A percentile compares a stretch with the other conserved stretches of the same genome.
phyloP scores from a whole-genome alignment of 768 basidiomycete genomes.

The Suillus subalutaceus region DNA sequence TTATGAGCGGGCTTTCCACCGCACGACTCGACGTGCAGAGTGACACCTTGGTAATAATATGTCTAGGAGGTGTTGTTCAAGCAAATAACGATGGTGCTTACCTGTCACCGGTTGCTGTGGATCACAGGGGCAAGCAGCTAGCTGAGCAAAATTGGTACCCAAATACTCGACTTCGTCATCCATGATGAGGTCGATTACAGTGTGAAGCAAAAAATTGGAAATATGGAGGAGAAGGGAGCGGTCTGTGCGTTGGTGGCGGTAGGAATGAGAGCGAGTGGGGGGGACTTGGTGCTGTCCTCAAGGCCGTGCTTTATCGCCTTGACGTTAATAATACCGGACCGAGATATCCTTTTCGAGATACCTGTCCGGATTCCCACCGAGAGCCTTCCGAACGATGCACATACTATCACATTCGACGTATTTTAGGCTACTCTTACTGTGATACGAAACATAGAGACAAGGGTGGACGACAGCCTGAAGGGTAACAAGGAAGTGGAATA shows the following conservation, averaged over 20 bases:
- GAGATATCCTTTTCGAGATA: slow-evolving; percentile 26
- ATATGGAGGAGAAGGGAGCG: neutral
- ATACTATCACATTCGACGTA: slow-evolving; percentile 27
- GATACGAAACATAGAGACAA: slow-evolving; percentile 4
- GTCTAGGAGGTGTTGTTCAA: slow-evolving; percentile 20
- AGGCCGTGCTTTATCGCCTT: slow-evolving; percentile 38
- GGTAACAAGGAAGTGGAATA: slow-evolving; percentile 6
- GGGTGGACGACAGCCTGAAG: slow-evolving; percentile 7
- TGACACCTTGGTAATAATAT: slow-evolving; percentile 48
- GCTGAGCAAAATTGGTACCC: slow-evolving; percentile 42
- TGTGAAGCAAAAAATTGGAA: slow-evolving; percentile 9
- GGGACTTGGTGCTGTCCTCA: slow-evolving; percentile 33
- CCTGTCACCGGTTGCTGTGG: slow-evolving; percentile 43
- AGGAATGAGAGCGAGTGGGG: slow-evolving; percentile 18
- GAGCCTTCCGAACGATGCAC: slow-evolving; percentile 8
- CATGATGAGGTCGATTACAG: slow-evolving; percentile 28
- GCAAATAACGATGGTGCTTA: slow-evolving; percentile 32
- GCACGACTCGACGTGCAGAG: slow-evolving; percentile 58
- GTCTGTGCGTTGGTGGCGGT: slow-evolving; percentile 15
- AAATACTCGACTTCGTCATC: slow-evolving; percentile 69
- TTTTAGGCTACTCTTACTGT: slow-evolving; percentile 20
- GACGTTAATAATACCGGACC: slow-evolving; percentile 19
- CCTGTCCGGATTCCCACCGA: neutral
- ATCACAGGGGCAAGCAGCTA: slow-evolving; percentile 29
- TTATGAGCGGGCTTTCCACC: slow-evolving; percentile 46